phyloP scores from a whole-genome alignment of 2,329 filamentous ascomycete species.

The Sclerotinia subarctica region DNA sequence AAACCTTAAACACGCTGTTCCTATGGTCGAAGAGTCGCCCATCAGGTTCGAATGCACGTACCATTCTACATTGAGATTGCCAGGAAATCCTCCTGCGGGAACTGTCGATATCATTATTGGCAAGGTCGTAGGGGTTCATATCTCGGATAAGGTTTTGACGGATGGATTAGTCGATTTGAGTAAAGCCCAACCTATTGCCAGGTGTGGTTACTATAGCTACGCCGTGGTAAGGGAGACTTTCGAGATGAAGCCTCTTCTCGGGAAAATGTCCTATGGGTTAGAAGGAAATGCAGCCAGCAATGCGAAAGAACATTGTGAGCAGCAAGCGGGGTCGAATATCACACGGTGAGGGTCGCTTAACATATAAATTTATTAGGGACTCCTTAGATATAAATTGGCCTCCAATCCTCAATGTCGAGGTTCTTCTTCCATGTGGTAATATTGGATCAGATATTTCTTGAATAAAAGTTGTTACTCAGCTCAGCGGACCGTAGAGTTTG shows the following conservation, averaged over 20 bases:
- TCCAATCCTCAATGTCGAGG: too few relatives aligned
- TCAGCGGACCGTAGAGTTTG: too few relatives aligned
- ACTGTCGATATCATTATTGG: constrained; percentile 55
- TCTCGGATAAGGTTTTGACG: constrained; percentile 52
- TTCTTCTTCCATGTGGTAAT: neutral
- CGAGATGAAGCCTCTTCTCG: constrained; percentile 53
- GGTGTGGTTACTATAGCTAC: constrained; percentile 60
- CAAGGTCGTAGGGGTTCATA: constrained; percentile 54
- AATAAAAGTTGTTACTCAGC: too few relatives aligned
- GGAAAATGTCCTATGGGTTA: constrained; percentile 39
- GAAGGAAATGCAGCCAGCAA: constrained; percentile 45
- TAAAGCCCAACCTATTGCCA: constrained; percentile 57
- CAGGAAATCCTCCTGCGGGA: constrained; percentile 56
- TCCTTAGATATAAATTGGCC: too few relatives aligned
- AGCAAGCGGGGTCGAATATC: neutral
- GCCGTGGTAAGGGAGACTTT: constrained; percentile 54
- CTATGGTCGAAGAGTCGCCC: constrained; percentile 54
- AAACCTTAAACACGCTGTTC: constrained; percentile 41
- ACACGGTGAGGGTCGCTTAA: neutral
- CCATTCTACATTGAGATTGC: constrained; percentile 52
- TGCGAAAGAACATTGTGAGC: constrained; percentile 15
- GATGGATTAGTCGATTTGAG: constrained; percentile 53
- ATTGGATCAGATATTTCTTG: neutral
- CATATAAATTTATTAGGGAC: neutral
- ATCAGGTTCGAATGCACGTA: constrained; percentile 59